Conservation (phyloP, 2,329 filamentous ascomycete genomes). For the Penicillium expansum region DNA sequence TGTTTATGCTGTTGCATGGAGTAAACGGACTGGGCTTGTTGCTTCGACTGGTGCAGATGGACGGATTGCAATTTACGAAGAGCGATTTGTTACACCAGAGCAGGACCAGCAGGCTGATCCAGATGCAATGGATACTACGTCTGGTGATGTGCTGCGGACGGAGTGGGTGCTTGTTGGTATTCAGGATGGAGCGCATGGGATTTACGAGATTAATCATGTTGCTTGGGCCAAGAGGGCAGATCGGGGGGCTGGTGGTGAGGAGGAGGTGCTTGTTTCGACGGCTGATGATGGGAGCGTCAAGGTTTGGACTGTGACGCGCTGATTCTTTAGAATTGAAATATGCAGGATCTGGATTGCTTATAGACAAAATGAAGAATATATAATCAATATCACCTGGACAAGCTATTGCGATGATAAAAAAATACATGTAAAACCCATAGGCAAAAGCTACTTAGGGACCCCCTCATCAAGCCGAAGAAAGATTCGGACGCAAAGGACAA, state of each 20-base stretch:
- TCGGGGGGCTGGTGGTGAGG: slow-evolving; percentile 50
- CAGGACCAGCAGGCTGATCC: slow-evolving; percentile 7
- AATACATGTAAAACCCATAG: no score
- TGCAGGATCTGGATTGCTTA: background rate
- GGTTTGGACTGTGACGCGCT: slow-evolving; percentile 65
- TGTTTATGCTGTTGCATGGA: slow-evolving; percentile 85
- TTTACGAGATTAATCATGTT: slow-evolving; percentile 92
- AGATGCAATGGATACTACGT: slow-evolving; percentile 29
- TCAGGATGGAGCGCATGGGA: slow-evolving; percentile 75
- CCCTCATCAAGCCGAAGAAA: no score
- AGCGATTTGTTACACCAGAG: slow-evolving; percentile 45
- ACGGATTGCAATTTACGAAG: slow-evolving; percentile 73
- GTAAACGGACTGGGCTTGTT: slow-evolving; percentile 68
- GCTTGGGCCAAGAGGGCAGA: slow-evolving; percentile 82
- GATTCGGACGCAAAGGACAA: no score
- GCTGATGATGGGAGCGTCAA: slow-evolving; percentile 88
- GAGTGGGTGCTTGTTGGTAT: slow-evolving; percentile 71
- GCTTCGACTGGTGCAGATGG: slow-evolving; percentile 91
- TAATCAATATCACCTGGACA: background rate
- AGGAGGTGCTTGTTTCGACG: slow-evolving; percentile 81
- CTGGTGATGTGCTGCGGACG: slow-evolving; percentile 37
- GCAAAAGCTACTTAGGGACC: no score
- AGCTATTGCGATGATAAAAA: background rate
- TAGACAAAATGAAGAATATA: background rate
- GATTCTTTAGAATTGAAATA: slow-evolving; percentile 3